These are phyloP conservation scores for Podospora pseudopauciseta DNA, from an alignment of 495 filamentous ascomycete genomes.

Conservation along the genomic window DNA sequence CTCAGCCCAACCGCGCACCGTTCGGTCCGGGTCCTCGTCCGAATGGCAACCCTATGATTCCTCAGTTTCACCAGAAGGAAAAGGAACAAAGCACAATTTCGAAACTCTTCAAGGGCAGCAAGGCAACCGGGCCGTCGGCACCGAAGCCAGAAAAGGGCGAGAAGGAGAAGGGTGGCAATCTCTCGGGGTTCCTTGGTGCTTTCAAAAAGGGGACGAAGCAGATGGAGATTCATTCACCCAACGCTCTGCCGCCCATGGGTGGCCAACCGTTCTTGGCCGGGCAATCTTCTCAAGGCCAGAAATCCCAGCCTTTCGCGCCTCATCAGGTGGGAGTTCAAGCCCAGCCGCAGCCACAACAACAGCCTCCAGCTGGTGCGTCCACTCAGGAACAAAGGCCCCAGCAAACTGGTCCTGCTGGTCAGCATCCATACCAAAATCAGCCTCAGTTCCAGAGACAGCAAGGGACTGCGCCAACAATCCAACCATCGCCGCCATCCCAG, in stretches of 20 bases:
- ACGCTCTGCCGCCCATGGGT: background rate
- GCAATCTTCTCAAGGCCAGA: background rate
- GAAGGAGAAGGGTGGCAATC: conserved; percentile 28
- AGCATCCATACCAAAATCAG: background rate
- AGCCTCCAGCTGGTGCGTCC: conserved; percentile 6
- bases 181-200: conserved; percentile 29
- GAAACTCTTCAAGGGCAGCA: conserved; percentile 31
- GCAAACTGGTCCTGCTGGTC: conserved; percentile 1
- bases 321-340: background rate
- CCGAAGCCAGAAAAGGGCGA: conserved; percentile 18
- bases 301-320: background rate
- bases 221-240: conserved; percentile 9
- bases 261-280: conserved; percentile 8
- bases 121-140: conserved; percentile 5
- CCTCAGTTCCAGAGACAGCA: conserved; percentile 14
- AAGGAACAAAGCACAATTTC: conserved; percentile 35
- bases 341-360: conserved; percentile 8
- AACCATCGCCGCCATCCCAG: conserved; percentile 11
- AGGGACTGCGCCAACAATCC: background rate
- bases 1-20: conserved; percentile 13
- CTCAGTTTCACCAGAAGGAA: conserved; percentile 17
- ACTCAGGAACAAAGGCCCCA: conserved; percentile 2
- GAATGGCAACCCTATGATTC: conserved; percentile 14
- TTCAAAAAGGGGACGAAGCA: conserved; percentile 31
- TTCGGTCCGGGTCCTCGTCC: conserved; percentile 13